phyloP scores from a whole-genome alignment of 768 basidiomycete genomes.

The Boletus patriciae region DNA sequence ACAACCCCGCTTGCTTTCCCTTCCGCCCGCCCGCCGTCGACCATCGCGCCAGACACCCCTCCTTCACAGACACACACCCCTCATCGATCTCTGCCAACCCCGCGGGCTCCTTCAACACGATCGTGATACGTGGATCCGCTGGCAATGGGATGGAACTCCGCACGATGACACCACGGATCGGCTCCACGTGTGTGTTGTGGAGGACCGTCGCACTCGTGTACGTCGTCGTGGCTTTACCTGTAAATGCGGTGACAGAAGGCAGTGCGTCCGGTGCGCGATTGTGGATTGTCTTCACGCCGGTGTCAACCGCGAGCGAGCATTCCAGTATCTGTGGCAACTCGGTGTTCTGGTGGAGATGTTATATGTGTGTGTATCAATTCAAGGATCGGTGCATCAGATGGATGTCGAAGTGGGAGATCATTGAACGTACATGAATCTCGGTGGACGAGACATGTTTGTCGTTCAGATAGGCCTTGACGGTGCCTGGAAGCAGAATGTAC shows the following conservation, averaged over 20 bases:
- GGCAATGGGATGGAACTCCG: conserved; percentile 31
- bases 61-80: conserved; percentile 8
- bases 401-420: neutral
- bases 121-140: conserved; percentile 28
- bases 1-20: conserved; percentile 21
- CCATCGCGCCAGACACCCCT: conserved; percentile 21
- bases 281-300: conserved; percentile 14
- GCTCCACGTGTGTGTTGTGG: conserved; percentile 15
- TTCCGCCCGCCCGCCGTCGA: conserved; percentile 18
- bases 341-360: conserved; percentile 4
- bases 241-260: conserved; percentile 4
- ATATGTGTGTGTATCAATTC: no score
- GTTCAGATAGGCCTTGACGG: conserved; percentile 29
- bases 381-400: neutral
- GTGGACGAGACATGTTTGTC: conserved; percentile 29
- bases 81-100: conserved; percentile 23
- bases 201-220: conserved; percentile 19
- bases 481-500: conserved; percentile 30
- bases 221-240: conserved; percentile 12
- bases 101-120: conserved; percentile 27
- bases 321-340: conserved; percentile 19
- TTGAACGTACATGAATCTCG: conserved; percentile 19
- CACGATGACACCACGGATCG: conserved; percentile 18
- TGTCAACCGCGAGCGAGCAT: conserved; percentile 22
- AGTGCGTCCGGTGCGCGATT: conserved; percentile 12